Base-by-base conservation (phyloP, 129 eudicot genomes). In the Helianthus tuberosus region DNA sequence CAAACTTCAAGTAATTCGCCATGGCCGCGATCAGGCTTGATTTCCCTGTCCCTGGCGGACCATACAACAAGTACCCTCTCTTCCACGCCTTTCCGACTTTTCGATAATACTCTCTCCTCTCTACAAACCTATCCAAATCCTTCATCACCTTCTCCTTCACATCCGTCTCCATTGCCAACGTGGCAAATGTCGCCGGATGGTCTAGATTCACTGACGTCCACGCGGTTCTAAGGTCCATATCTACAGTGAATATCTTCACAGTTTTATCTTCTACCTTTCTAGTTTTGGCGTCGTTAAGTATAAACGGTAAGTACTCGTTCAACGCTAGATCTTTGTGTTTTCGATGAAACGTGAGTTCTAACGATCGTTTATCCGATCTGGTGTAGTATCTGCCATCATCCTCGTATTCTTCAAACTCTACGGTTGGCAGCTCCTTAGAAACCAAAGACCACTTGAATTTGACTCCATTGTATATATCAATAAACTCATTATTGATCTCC, bases 51-150 rank as follows among this genome's bases (percentile, higher is more conserved):
- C 96, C 91, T 0, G 96, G 96, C 2, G 91, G 96, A 8, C 96
- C 96, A 49, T 89, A 84, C 96, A 90, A 71, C 79, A 90, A 52
- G 27, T 90, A 90, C 69, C 93, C 93, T 75, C 96, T 79, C 64
- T 90, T 90, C 96, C 96, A 90, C 0, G 96, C 96, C 79, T 90
- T 90, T 14, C 96, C 91, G 0, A 87, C 86, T 23, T 47, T 85
- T 46, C 84, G 70, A 14, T 90, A 90, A 36, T 75, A 85, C 43
- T 85, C 93, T 60, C 78, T 79, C 79, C 96, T 73, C 52, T 32
- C 53, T 4, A 90, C 70, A 79, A 90, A 90, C 77, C 82, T 73
- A 66, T 90, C 91, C 49, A 90, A 64, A 82, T 90, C 96, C 71
- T 79, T 73, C 82, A 79, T 17, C 16, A 90, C 75, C 25, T 14